A percentile compares a stretch with the other conserved stretches of the same genome.
Conservation (phyloP, 2,329 filamentous ascomycete genomes). For the Talaromyces sp. region DNA sequence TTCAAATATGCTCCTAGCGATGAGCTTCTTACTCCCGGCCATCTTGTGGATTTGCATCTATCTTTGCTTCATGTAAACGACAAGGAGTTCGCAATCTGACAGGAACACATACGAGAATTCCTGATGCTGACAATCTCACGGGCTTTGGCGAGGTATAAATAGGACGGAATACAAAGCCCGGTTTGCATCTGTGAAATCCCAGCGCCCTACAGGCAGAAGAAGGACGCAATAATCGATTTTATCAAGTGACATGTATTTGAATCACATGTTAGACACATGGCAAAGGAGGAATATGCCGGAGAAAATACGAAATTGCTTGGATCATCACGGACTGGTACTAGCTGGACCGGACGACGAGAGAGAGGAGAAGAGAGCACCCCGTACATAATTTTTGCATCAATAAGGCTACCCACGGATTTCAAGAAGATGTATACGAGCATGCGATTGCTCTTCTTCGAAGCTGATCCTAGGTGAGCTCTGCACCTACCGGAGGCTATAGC, state of each 20-base stretch:
- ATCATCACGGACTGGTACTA: no score
- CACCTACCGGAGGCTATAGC: no score
- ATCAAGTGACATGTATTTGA: background rate
- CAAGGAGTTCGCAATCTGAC: background rate
- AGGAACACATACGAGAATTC: background rate
- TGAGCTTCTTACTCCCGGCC: constrained; percentile 15
- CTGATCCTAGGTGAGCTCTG: no score
- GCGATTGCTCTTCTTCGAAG: no score
- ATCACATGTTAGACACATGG: background rate
- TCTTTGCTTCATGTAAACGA: constrained; percentile 16
- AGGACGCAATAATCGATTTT: background rate
- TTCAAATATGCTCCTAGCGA: constrained; percentile 6
- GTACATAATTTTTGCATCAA: no score
- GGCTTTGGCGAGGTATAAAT: background rate
- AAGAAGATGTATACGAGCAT: no score
- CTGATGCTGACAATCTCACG: background rate
- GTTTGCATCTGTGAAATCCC: background rate
- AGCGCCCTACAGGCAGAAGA: background rate
- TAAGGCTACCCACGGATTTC: no score
- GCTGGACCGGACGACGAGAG: no score
- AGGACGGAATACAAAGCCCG: background rate
- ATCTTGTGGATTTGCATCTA: constrained; percentile 18
- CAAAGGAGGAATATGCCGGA: background rate
- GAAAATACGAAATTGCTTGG: background rate
- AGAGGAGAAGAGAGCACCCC: background rate